A percentile compares a stretch with the other conserved stretches of the same genome.
These are phyloP conservation scores for Excoecaria cochinchinensis DNA, from an alignment of 345 rosid genomes.

Conservation along the genomic window DNA sequence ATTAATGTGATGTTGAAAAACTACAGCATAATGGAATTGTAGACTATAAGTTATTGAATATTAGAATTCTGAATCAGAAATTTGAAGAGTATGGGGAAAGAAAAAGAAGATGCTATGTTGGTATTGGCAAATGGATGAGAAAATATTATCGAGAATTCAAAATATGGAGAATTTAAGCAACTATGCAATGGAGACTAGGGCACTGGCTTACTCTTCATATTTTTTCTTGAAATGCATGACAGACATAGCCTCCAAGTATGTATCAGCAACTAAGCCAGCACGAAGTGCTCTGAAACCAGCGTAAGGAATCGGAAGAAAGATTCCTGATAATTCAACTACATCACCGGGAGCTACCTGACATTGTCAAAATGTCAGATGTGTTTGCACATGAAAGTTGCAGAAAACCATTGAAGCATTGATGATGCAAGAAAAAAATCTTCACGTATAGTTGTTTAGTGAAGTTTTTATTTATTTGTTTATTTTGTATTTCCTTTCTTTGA, in stretches of 20 bases:
- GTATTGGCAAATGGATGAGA: neutral
- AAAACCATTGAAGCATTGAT: neutral
- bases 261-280: conserved; percentile 98
- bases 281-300: conserved; percentile 91
- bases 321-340: conserved; percentile 92
- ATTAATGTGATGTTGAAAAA: neutral
- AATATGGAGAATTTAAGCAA: neutral
- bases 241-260: conserved; percentile 88
- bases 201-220: conserved; percentile 85
- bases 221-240: conserved; percentile 89
- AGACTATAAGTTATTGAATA: neutral
- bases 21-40: neutral
- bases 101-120: neutral
- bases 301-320: conserved; percentile 96
- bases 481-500: neutral
- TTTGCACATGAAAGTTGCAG: neutral
- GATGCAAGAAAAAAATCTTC: neutral
- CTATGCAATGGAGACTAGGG: conserved; percentile 1
- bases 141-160: conserved; percentile 2
- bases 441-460: neutral
- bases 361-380: neutral
- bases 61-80: neutral
- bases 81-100: neutral
- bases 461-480: neutral
- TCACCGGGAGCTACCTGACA: conserved; percentile 92